Base-by-base conservation (phyloP, 257 asterid species). In the Solanum bukasovii region DNA sequence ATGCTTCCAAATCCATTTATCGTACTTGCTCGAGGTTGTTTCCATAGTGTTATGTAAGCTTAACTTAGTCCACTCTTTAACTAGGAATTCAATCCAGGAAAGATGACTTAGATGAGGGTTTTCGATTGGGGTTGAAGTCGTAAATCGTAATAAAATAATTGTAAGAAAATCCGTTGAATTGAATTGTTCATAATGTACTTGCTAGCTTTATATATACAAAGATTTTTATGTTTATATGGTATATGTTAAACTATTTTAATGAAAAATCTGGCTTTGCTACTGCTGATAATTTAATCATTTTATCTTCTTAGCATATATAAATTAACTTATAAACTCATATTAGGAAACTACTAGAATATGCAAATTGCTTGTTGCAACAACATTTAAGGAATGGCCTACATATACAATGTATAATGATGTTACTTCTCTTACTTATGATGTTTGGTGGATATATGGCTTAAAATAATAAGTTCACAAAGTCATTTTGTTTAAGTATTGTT, bases 381-480 rank as follows among this genome's bases (percentile, higher is more conserved):
- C 56, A 46, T 33, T 44, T 75, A 67, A 65, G 88, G 71, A 33
- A 29, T 88, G 90, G n/a, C 88, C 89, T 91, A 84, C 89, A 33
- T 70, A 21, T 7, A 70, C 79, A 31, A 18, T 72, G 79, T 33
- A 8, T 33, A 7, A 18, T 34, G 81, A 73, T 72, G 46, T 34
- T 73, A 73, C 46, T 73, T 18, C 81, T 73, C 31, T 13, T 33
- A 67, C 38, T 13, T 40, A 52, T 56, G 13, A 34, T 52, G 83
- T 25, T 72, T 84, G 67, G 71, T 79, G 67, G 38, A 20, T 68
- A 27, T 0, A 67, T 44, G 38, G 16, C 38, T 42, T 42, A 79
- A 78, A 79, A 44, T 46, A 81, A 81, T 9, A 81, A 33, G 68
- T 46, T 81, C 85, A 46, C 68, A 81, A 29, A 46, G 65, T 16